Evolutionary conservation across 306 rosid species (phyloP), one percentile per base, ranked within the genome.

Genomic region (Cercis canadensis): DNA sequence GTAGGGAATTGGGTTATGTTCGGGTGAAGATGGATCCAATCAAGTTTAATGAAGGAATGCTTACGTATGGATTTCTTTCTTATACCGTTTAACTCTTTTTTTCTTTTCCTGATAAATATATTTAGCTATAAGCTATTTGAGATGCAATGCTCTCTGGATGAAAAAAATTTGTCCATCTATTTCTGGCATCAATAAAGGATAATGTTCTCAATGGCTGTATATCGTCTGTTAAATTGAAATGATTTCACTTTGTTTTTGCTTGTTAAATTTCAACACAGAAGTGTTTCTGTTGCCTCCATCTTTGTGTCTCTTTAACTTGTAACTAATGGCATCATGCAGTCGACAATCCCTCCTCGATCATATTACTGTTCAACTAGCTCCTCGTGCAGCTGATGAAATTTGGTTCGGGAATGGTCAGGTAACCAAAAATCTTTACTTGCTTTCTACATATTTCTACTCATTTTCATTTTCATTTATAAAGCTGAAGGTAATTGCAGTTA

Each of bases 361-460:
- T 83, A 94, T 94, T 72, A 94, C 97, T 44, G 89, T 90, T 83
- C 97, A 89, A 85, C 87, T 94, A 57, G 97, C 98, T 55, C 96
- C 98, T 17, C 97, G 98, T 64, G 98, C 98, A 17, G 98, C 98
- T 41, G 98, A 90, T 86, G 97, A 89, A 82, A 74, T 94, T 56
- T 90, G 96, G 94, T 83, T 78, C 65, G 98, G 98, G 50, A 84
- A 73, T 72, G 84, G 21, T 80, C 91, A 89, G 92, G 98, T 90
- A 76, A 45, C 73, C 47, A 65, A 62, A 55, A 31, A 57, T 46
- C 51, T 7, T 64, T 46, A 72, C 72, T 53, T 21, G 19, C 33
- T 62, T 79, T 10, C 65, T 51, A 43, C 29, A 67, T 16, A 32
- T 52, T 72, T 62, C 55, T 66, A 31, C 29, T 52, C 32, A 44